Base-by-base conservation (phyloP, 1,284 basidiomycete species). In the Ustanciosporium gigantosporum region DNA sequence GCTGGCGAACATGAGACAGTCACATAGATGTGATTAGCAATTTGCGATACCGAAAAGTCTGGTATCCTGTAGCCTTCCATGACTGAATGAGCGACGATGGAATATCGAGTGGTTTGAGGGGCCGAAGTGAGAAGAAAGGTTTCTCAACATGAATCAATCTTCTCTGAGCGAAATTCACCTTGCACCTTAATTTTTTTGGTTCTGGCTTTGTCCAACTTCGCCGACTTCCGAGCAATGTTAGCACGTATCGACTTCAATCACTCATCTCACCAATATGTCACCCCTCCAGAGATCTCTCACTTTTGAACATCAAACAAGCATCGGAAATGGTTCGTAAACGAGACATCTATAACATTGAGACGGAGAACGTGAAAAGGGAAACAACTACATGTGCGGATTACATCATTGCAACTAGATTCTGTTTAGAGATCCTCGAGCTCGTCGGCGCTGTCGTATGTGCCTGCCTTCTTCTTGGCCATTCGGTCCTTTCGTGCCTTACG, bases 401-500 rank as follows among this genome's bases (percentile, higher is more conserved):
- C 27, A n/a, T n/a, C n/a, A n/a, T n/a, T n/a, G n/a, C n/a, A n/a
- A n/a, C n/a, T n/a, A n/a, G n/a, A n/a, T n/a, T n/a, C n/a, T 29
- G 27, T 31, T 53, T 46, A 70, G 14, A 69, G 53, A 21, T 72
- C 68, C 24, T 70, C 59, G 4, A 55, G 37, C 25, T 69, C 72
- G 39, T 74, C 70, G 11, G 36, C 52, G 21, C 46, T 51, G 17
- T 66, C 57, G 40, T 70, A 66, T 29, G 66, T 66, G 38, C 73
- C 72, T 7, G 47, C 44, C 56, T 71, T 73, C 47, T 64, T 55
- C 35, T 49, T 46, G 2, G 60, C 57, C 34, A 68, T 51, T 7
- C 71, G 45, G 11, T 61, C 57, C 57, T 74, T 76, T 44, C 61
- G 65, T 24, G 49, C 58, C 50, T 76, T 69, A 9, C 73, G 43